A percentile compares a stretch with the other conserved stretches of the same genome.
Evolutionary conservation across 371 early-diverging fungal species (phyloP).

Genomic region (Mortierella sp.): DNA sequence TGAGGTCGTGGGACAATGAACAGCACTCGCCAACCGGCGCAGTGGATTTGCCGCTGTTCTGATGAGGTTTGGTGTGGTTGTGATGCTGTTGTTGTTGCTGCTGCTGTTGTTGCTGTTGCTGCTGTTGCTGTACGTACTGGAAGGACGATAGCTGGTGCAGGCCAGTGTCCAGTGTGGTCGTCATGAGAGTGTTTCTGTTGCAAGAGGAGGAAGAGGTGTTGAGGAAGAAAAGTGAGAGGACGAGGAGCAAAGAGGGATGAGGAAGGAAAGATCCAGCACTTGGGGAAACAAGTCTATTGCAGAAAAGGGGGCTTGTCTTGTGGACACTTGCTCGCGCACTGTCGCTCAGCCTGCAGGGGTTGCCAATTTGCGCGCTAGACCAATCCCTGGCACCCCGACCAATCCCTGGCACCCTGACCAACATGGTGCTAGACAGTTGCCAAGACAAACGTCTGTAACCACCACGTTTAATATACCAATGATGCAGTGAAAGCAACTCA

Average conservation of each 20-base stretch:
- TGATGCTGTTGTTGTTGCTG: conserved; percentile 28
- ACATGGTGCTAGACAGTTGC: too few relatives aligned
- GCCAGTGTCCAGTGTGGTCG: conserved; percentile 24
- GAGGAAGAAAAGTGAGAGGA: not conserved
- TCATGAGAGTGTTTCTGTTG: conserved; percentile 55
- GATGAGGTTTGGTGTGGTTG: conserved; percentile 6
- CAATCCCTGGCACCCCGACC: too few relatives aligned
- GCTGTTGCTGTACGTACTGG: conserved; percentile 32
- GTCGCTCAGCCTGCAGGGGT: too few relatives aligned
- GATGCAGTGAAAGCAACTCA: too few relatives aligned
- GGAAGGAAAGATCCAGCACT: too few relatives aligned
- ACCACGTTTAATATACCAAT: too few relatives aligned
- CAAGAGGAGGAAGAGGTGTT: not conserved
- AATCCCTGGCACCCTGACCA: too few relatives aligned
- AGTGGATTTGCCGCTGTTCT: not conserved
- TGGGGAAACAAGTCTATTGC: too few relatives aligned
- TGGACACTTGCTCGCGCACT: too few relatives aligned
- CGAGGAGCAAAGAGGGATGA: not conserved
- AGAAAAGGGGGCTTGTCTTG: too few relatives aligned
- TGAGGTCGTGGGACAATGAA: conserved; percentile 25
- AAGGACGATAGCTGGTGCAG: conserved; percentile 33
- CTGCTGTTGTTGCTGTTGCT: conserved; percentile 41
- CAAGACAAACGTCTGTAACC: too few relatives aligned
- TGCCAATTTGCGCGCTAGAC: too few relatives aligned
- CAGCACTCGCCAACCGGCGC: conserved; percentile 43